Evolutionary conservation across 306 rosid species (phyloP), one percentile per base, ranked within the genome.

Genomic region (Fagus sylvatica): DNA sequence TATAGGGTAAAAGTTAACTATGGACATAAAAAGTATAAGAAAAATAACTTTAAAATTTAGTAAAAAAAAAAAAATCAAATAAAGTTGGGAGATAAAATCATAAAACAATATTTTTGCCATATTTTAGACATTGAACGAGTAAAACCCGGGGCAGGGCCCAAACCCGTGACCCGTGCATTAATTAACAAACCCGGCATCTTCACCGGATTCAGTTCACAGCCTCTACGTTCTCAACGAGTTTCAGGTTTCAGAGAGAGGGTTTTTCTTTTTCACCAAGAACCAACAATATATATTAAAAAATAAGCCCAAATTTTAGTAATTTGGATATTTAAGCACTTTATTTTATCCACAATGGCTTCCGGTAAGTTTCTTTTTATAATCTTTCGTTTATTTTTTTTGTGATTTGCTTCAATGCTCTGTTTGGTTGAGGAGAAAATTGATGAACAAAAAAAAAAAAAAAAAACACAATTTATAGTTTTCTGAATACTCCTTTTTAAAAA

Each of bases 281-380:
- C 51, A 34, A 6, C 9, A 22, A 22, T 56, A 56, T 56, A 22
- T 22, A 22, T 22, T 22, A 22, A 22, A 22, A 22, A 22, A 22
- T 6, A 17, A 65, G 49, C 17, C 40, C 51, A 8, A 46, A 46
- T 8, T 46, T 46, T 22, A 22, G 11, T 56, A 56, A 56, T 56
- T 2, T n/a, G 4, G n/a, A 10, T 60, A 15, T 30, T 7, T 60
- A 7, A 12, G 2, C 34, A 60, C 67, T 60, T 28, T 28, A 60
- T 22, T 22, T 22, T 22, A 12, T 30, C 39, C 39, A 43, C 71
- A 66, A 66, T 66, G 71, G 71, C 71, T 66, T 66, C 71, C 48
- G 71, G 71, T 66, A 48, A 66, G 33, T 66, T 66, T 15, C 30
- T 39, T 66, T n/a, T 37, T n/a, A 37, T 16, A 2, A 12, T 15